These are phyloP conservation scores for Mortierella antarctica DNA, from an alignment of 192 early-diverging fungal genomes.

Conservation along the genomic window DNA sequence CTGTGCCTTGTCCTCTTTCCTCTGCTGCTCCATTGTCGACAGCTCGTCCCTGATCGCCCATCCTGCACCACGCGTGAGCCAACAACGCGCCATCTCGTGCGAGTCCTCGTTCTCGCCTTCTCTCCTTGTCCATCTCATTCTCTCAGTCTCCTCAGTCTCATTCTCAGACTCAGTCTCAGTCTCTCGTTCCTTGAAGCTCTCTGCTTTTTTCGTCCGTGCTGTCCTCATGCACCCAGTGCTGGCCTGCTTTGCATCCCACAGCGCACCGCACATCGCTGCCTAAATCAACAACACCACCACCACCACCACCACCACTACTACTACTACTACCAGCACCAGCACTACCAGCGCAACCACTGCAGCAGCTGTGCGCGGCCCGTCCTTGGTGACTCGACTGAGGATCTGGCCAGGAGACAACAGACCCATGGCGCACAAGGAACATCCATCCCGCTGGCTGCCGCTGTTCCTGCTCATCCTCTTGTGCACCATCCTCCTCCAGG, in stretches of 20 bases:
- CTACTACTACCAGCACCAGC: too few relatives aligned
- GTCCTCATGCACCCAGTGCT: not conserved
- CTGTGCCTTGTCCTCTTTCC: not conserved
- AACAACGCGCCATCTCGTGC: not conserved
- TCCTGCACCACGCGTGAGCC: not conserved
- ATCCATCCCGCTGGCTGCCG: conserved; percentile 19
- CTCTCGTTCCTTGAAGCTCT: not conserved
- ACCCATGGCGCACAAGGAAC: conserved; percentile 10
- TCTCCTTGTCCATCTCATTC: too few relatives aligned
- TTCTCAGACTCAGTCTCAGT: not conserved
- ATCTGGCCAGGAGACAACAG: not conserved
- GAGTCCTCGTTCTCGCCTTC: too few relatives aligned
- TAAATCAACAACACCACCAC: not conserved
- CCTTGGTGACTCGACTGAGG: too few relatives aligned
- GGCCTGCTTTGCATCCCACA: too few relatives aligned
- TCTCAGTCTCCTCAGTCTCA: not conserved
- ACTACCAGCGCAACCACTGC: too few relatives aligned
- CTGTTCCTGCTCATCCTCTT: conserved; percentile 28
- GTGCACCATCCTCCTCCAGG: conserved; percentile 30
- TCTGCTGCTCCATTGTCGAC: not conserved
- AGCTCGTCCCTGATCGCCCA: not conserved
- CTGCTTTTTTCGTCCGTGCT: not conserved
- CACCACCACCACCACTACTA: too few relatives aligned
- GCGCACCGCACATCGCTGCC: not conserved
- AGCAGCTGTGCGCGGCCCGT: not conserved